Base-by-base conservation (phyloP, 257 asterid species). In the Sherardia arvensis region DNA sequence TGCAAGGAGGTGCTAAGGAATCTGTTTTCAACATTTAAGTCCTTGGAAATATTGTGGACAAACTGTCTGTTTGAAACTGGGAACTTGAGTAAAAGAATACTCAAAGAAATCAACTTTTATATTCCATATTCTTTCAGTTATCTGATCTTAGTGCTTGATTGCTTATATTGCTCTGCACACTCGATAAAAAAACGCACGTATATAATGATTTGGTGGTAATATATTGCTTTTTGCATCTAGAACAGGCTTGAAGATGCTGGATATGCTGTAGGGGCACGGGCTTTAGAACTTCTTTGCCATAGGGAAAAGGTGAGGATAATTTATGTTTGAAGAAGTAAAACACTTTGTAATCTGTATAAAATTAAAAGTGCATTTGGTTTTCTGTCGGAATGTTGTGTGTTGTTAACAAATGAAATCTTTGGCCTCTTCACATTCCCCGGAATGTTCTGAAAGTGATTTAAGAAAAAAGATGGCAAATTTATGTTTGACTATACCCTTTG, bases 181-280 rank as follows among this genome's bases (percentile, higher is more conserved):
- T 45, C 66, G 15, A 26, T 12, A 40, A 45, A n/a, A 2, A 2
- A 1, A 21, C 21, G 3, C 27, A 28, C 4, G 6, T n/a, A 14
- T 64, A 1, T 7, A 26, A 28, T 7, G 32, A 64, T 49, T 15
- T 62, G 4, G 10, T 11, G 18, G 22, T 48, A 22, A 18, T 62
- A 26, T 8, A 23, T 64, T 20, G 40, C 4, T 64, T 49, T 48
- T 29, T 29, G 45, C 17, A 70, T 70, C 61, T 47, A 27, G 70
- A 68, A 43, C 76, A 88, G 94, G 87, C 73, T 88, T 51, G 94
- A 88, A 84, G 96, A 88, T 80, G 91, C 96, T 43, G 96, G 91
- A 4, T 82, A 79, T 79, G 81, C 90, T 67, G 96, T 88, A 63
- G 94, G 94, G 71, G 80, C 85, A 11, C 82, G 96, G 66, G 86